These are phyloP conservation scores for Trichoderma cornu-damae DNA, from an alignment of 2,329 filamentous ascomycete genomes.

Conservation along the genomic window DNA sequence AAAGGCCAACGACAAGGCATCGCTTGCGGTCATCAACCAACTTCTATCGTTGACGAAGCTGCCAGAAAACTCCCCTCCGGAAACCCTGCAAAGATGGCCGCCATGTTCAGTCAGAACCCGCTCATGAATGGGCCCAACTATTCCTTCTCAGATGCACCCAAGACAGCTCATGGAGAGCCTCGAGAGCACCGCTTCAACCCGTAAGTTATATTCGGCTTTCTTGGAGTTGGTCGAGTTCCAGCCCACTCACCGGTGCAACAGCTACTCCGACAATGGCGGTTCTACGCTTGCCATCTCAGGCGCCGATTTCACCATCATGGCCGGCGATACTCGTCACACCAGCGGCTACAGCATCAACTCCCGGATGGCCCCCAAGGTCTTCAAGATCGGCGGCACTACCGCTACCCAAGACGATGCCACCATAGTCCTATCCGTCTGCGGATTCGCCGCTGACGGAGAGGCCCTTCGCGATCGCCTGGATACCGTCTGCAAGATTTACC, in stretches of 20 bases:
- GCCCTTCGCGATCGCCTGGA: slow-evolving; percentile 92
- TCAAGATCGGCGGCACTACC: slow-evolving; percentile 90
- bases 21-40: slow-evolving; percentile 18
- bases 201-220: slow-evolving; percentile 47
- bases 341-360: slow-evolving; percentile 99
- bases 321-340: slow-evolving; percentile 92
- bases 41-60: neutral
- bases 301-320: slow-evolving; percentile 90
- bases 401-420: slow-evolving; percentile 78
- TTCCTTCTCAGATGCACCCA: slow-evolving; percentile 59
- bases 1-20: slow-evolving; percentile 17
- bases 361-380: slow-evolving; percentile 90
- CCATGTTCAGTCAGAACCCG: slow-evolving; percentile 67
- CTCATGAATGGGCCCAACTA: slow-evolving; percentile 65
- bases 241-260: slow-evolving; percentile 33
- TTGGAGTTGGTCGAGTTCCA: neutral
- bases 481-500: slow-evolving; percentile 96
- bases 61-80: neutral
- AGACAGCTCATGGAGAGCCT: slow-evolving; percentile 48
- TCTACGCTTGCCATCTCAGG: slow-evolving; percentile 94
- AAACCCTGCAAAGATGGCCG: slow-evolving; percentile 46
- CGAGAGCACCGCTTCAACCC: slow-evolving; percentile 86
- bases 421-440: slow-evolving; percentile 88
- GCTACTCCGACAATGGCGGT: slow-evolving; percentile 96
- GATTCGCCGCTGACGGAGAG: slow-evolving; percentile 90